Evolutionary conservation across 2,329 filamentous ascomycete species (phyloP).

Genomic region (Penicillium sp.): DNA sequence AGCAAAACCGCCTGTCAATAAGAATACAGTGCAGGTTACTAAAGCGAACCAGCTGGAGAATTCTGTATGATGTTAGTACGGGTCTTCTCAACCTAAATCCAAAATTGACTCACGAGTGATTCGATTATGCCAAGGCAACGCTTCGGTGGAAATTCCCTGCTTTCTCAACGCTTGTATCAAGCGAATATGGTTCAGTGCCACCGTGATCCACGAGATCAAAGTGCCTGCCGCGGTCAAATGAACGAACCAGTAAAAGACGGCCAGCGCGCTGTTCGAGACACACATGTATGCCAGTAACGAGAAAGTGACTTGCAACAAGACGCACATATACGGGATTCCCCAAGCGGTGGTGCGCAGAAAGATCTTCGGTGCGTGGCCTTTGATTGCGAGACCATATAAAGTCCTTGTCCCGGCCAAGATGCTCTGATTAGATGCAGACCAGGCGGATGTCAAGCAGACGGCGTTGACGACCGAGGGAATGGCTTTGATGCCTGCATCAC

Average conservation of each 20-base stretch:
- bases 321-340: constrained; percentile 44
- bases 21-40: constrained; percentile 55
- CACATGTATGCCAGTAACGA: constrained; percentile 45
- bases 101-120: constrained; percentile 52
- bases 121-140: constrained; percentile 58
- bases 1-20: constrained; percentile 64
- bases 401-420: constrained; percentile 52
- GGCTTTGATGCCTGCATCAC: constrained; percentile 59
- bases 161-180: constrained; percentile 50
- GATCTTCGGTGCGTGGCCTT: constrained; percentile 49
- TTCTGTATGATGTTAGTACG: constrained; percentile 34
- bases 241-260: constrained; percentile 61
- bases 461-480: constrained; percentile 71
- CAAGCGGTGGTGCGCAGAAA: constrained; percentile 35
- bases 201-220: constrained; percentile 57
- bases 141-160: constrained; percentile 48
- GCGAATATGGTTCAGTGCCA: constrained; percentile 56
- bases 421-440: constrained; percentile 63
- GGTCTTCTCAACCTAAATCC: fast-evolving
- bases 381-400: constrained; percentile 46
- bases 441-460: constrained; percentile 65
- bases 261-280: constrained; percentile 48
- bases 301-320: constrained; percentile 37
- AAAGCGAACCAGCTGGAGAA: constrained; percentile 59
- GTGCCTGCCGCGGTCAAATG: constrained; percentile 58